Evolutionary conservation across 106 monocot species (phyloP), one percentile per base, ranked within the genome.

Genomic region (Ottelia alismoides): DNA sequence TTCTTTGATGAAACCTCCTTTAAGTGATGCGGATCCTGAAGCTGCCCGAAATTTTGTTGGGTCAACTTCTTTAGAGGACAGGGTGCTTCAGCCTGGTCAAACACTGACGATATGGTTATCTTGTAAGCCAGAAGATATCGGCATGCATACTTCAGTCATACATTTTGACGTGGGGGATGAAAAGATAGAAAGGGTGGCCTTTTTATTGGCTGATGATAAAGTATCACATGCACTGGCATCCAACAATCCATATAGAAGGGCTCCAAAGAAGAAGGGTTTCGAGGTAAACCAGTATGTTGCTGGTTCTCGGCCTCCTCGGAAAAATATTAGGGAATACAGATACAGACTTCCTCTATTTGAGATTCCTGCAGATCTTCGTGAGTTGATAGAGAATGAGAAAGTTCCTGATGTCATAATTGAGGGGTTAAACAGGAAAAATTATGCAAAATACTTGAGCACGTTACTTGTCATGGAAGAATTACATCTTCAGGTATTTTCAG

Each of bases 401-500:
- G 26, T 79, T 22, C 98, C 98, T 30, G 77, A 82, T 53, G 73
- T 77, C 20, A 46, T 86, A 2, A 30, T 55, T 30, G 77, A 82
- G 59, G 82, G 77, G 17, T 40, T 98, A 43, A 68, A 61, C 51
- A 20, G 3, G 18, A 35, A 17, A 19, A 90, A 85, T 58, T 98
- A 98, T 70, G 30, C 66, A 2, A 53, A 60, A 23, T 86, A 52
- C 31, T 90, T 98, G 63, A 85, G 82, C 60, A 65, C 70, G 45
- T 65, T 98, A 27, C 58, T 98, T 50, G 52, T 72, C 58, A 85
- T 89, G 78, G 98, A 98, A 82, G 98, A 98, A 78, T 72, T 98
- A 2, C 54, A 82, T 71, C 60, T 90, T 30, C 82, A 86, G 88
- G 98, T 98, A 72, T 60, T 4, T 2, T 55, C 14, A 60, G 24